Percentiles rank a stretch among this genome's conserved stretches.
These are phyloP conservation scores for Astragalus membranaceus DNA, from an alignment of 306 rosid species.

Conservation along the genomic window DNA sequence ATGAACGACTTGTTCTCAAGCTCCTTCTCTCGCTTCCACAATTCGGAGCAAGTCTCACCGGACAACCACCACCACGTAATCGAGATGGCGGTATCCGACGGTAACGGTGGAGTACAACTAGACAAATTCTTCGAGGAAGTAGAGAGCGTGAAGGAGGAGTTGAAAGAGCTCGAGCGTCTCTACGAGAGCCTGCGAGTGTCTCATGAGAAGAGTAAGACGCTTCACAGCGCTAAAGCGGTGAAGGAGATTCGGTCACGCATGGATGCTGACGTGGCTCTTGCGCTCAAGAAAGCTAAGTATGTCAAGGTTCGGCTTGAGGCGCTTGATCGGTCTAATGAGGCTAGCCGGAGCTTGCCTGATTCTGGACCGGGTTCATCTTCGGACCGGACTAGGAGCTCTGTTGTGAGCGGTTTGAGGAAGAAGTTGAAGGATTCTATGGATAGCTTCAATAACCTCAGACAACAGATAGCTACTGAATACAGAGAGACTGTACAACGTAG, in stretches of 20 bases:
- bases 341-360: constrained; percentile 43
- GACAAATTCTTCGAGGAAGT: constrained; percentile 72
- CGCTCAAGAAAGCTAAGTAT: constrained; percentile 72
- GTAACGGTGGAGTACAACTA: constrained; percentile 24
- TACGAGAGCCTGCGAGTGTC: constrained; percentile 39
- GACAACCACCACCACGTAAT: constrained; percentile 45
- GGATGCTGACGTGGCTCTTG: constrained; percentile 70
- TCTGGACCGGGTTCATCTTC: constrained; percentile 84
- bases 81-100: constrained; percentile 39
- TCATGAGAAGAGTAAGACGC: constrained; percentile 67
- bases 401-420: constrained; percentile 67
- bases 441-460: constrained; percentile 53
- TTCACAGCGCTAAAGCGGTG: constrained; percentile 68
- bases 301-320: constrained; percentile 76
- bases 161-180: constrained; percentile 62
- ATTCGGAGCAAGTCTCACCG: constrained; percentile 39
- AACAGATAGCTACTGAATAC: constrained; percentile 75
- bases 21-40: constrained; percentile 54
- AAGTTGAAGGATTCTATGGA: constrained; percentile 84
- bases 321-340: constrained; percentile 75
- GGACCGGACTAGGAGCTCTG: constrained; percentile 68
- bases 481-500: constrained; percentile 82
- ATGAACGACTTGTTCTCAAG: constrained; percentile 74
- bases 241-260: constrained; percentile 81
- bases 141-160: constrained; percentile 64